Evolutionary conservation across 1,284 basidiomycete species (phyloP).

Genomic region (Cutaneotrichosporon mucoides): DNA sequence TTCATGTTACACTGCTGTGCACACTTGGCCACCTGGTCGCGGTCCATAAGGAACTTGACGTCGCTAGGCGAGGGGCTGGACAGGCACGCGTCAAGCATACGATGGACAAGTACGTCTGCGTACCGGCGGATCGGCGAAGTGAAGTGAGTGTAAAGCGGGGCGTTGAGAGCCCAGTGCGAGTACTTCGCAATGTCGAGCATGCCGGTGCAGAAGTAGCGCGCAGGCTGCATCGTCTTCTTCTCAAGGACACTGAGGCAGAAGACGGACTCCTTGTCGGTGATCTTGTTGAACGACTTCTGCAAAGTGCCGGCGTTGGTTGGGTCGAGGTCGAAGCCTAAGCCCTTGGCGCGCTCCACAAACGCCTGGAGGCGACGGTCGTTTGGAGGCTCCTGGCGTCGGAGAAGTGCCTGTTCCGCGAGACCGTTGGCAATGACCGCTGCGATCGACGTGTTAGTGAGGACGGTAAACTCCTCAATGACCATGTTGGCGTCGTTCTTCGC

Average conservation of each 20-base stretch:
- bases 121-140: slow-evolving; percentile 83
- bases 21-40: slow-evolving; percentile 93
- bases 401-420: slow-evolving; percentile 88
- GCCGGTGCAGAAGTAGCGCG: slow-evolving; percentile 97
- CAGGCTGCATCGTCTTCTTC: slow-evolving; percentile 79
- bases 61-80: slow-evolving; percentile 57
- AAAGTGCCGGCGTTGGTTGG: slow-evolving; percentile 72
- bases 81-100: slow-evolving; percentile 88
- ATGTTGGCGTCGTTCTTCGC: slow-evolving; percentile 68
- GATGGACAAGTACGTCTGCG: slow-evolving; percentile 92
- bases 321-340: slow-evolving; percentile 80
- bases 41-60: slow-evolving; percentile 90
- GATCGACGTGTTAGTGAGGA: slow-evolving; percentile 82
- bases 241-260: slow-evolving; percentile 73
- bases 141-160: slow-evolving; percentile 95
- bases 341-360: slow-evolving; percentile 72
- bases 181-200: slow-evolving; percentile 99
- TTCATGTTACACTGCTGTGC: slow-evolving; percentile 97
- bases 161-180: slow-evolving; percentile 83
- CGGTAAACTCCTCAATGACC: slow-evolving; percentile 94
- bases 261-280: slow-evolving; percentile 68
- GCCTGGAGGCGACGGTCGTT: slow-evolving; percentile 75
- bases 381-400: slow-evolving; percentile 89
- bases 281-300: slow-evolving; percentile 72
- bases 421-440: slow-evolving; percentile 90